Evolutionary conservation across 345 rosid genomes (phyloP).

Genomic region (Salix dunnii): DNA sequence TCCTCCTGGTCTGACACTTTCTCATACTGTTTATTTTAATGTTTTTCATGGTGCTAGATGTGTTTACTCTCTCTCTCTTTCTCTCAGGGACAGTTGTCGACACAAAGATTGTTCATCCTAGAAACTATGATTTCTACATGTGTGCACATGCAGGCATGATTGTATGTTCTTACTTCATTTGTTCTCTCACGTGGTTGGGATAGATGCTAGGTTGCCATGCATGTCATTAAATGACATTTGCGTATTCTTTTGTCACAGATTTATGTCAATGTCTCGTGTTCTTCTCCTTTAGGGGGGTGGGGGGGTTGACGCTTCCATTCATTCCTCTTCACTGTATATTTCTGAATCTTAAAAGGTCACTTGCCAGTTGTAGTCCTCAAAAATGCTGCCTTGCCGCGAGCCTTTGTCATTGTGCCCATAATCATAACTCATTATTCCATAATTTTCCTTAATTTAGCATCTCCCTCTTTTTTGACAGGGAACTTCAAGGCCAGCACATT

Average conservation of each 20-base stretch:
- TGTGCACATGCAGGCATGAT: conserved; percentile 77
- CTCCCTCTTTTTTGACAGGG: conserved; percentile 37
- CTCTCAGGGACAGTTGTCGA: conserved; percentile 80
- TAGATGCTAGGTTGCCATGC: background rate
- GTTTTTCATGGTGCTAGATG: conserved; percentile 6
- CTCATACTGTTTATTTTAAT: background rate
- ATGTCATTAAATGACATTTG: background rate
- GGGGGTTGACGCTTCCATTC: too few species aligned
- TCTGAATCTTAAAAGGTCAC: too few species aligned
- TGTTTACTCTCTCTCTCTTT: conserved; percentile 3
- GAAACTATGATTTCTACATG: conserved; percentile 84
- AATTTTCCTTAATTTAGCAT: background rate
- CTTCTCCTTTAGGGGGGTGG: too few species aligned
- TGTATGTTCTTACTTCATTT: conserved; percentile 37
- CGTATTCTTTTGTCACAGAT: background rate
- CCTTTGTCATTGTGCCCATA: too few species aligned
- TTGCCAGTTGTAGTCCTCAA: too few species aligned
- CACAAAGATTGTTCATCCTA: conserved; percentile 72
- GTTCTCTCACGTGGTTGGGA: background rate
- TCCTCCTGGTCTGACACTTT: conserved; percentile 62
- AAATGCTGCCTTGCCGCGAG: too few species aligned
- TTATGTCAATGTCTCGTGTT: too few species aligned
- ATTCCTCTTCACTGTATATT: too few species aligned
- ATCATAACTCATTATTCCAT: too few species aligned
- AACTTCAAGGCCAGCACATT: conserved; percentile 90